These are phyloP conservation scores for Alternaria conjuncta DNA, from an alignment of 2,329 filamentous ascomycete species.

Conservation along the genomic window DNA sequence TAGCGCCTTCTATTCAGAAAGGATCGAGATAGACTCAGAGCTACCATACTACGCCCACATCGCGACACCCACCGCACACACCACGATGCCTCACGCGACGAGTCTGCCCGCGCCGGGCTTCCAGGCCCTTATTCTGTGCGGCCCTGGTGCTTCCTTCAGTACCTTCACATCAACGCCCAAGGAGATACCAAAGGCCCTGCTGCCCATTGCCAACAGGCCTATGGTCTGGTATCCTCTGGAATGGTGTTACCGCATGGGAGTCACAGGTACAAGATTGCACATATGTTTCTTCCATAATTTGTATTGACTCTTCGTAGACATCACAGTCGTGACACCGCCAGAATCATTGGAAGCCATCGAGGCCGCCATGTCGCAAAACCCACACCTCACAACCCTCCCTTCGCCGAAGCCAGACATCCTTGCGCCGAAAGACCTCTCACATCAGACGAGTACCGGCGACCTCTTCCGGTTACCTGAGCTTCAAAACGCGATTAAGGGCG, in stretches of 20 bases:
- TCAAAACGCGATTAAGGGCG: slow-evolving; percentile 75
- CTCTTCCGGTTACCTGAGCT: slow-evolving; percentile 86
- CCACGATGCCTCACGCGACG: slow-evolving; percentile 76
- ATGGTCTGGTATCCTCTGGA: slow-evolving; percentile 92
- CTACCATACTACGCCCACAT: not conserved
- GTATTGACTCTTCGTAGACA: slow-evolving; percentile 43
- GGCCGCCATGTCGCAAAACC: slow-evolving; percentile 76
- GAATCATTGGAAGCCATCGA: slow-evolving; percentile 70
- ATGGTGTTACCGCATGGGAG: slow-evolving; percentile 81
- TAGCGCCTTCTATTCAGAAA: not conserved
- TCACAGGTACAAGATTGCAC: slow-evolving; percentile 62
- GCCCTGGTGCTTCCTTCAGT: slow-evolving; percentile 79
- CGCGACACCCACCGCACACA: not conserved
- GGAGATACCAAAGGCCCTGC: slow-evolving; percentile 80
- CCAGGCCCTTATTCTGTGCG: slow-evolving; percentile 83
- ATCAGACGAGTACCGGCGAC: slow-evolving; percentile 88
- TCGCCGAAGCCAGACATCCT: slow-evolving; percentile 76
- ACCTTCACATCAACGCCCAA: slow-evolving; percentile 83
- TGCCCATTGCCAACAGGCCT: slow-evolving; percentile 82
- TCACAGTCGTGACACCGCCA: slow-evolving; percentile 63
- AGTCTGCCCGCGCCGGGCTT: slow-evolving; percentile 74
- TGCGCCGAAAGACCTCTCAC: slow-evolving; percentile 75
- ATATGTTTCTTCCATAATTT: not conserved
- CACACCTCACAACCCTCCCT: slow-evolving; percentile 76
- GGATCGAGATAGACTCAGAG: not conserved